phyloP scores from a whole-genome alignment of 2,329 filamentous ascomycete species.

The Blastomyces silverae region DNA sequence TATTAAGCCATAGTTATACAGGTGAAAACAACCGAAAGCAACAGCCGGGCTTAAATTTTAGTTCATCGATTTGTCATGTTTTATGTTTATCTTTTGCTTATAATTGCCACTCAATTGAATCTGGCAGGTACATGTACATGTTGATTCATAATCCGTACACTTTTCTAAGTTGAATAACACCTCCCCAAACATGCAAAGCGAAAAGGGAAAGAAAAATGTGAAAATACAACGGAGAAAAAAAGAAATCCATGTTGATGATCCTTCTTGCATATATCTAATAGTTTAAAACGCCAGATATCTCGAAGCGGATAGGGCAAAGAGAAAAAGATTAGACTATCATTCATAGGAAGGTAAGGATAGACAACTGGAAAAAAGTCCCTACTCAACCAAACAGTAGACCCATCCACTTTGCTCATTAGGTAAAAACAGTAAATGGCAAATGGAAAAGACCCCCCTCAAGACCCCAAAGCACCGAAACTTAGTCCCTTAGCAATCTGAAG shows the following conservation, averaged over 20 bases:
- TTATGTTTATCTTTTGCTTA: neutral
- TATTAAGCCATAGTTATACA: too few relatives aligned
- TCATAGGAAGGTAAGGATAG: neutral
- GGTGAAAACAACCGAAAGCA: neutral
- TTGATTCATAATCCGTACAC: too few relatives aligned
- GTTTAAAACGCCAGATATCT: neutral
- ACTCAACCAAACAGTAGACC: neutral
- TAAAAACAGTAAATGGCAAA: neutral
- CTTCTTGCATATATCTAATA: too few relatives aligned
- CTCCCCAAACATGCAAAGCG: too few relatives aligned
- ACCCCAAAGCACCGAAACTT: constrained; percentile 33
- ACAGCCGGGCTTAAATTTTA: neutral
- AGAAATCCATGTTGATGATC: too few relatives aligned
- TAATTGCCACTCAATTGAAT: too few relatives aligned
- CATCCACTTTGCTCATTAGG: constrained; percentile 15
- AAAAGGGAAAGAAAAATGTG: too few relatives aligned
- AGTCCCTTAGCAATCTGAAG: constrained; percentile 68
- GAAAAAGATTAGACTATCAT: neutral
- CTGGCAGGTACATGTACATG: too few relatives aligned
- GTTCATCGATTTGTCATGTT: neutral
- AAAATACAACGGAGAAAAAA: too few relatives aligned
- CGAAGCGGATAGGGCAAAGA: too few relatives aligned
- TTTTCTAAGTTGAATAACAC: too few relatives aligned
- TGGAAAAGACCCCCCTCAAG: constrained; percentile 15
- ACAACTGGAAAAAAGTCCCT: neutral